Percentiles rank a stretch among this genome's conserved stretches.
These are phyloP conservation scores for Baorangia bicolor DNA, from an alignment of 768 basidiomycete species.

Conservation along the genomic window DNA sequence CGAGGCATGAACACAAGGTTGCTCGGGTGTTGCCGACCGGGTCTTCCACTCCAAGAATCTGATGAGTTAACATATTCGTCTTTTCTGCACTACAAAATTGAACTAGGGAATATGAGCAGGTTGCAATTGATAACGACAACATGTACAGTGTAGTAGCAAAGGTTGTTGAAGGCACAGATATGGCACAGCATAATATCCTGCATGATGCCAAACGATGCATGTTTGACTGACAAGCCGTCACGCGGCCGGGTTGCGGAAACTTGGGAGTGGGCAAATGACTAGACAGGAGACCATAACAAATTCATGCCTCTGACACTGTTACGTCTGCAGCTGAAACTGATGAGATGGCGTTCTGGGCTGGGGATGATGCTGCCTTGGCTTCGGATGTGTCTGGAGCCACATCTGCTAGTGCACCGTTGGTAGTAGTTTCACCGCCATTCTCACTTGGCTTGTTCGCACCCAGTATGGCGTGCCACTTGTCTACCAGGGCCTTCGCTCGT, in stretches of 20 bases:
- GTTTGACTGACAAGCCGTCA: conserved; percentile 17
- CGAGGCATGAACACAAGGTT: not conserved
- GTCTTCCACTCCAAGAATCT: not conserved
- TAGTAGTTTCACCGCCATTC: conserved; percentile 26
- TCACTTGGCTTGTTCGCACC: conserved; percentile 35
- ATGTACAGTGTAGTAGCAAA: conserved; percentile 30
- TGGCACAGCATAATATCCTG: conserved; percentile 21
- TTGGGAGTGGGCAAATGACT: conserved; percentile 10
- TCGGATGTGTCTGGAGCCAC: conserved; percentile 17
- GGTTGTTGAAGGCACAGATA: conserved; percentile 20
- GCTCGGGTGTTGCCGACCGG: conserved; percentile 4
- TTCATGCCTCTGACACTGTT: conserved; percentile 43
- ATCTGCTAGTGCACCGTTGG: conserved; percentile 29
- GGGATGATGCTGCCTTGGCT: conserved; percentile 21
- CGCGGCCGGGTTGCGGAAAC: conserved; percentile 8
- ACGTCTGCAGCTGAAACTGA: conserved; percentile 36
- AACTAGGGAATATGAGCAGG: conserved; percentile 25
- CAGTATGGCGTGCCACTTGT: conserved; percentile 43
- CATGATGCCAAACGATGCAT: conserved; percentile 21
- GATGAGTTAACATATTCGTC: conserved; percentile 15
- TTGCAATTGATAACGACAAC: conserved; percentile 26
- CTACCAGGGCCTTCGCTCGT: conserved; percentile 47
- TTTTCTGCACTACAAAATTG: conserved; percentile 20
- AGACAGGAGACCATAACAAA: conserved; percentile 8
- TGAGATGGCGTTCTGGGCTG: conserved; percentile 29